phyloP scores from a whole-genome alignment of 2,329 filamentous ascomycete species.

The Chalara sp. region DNA sequence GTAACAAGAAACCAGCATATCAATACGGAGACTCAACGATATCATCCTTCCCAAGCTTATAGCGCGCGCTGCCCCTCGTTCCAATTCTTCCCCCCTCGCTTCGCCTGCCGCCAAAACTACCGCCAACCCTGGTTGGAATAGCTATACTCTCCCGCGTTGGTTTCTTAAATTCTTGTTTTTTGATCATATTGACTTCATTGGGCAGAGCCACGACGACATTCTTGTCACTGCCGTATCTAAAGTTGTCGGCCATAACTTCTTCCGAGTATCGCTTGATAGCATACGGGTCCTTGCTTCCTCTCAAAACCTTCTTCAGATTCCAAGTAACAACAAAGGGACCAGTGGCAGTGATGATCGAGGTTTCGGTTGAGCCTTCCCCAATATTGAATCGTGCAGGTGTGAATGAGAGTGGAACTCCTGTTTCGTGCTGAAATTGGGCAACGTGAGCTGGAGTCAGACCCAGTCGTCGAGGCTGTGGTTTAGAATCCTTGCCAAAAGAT shows the following conservation, averaged over 20 bases:
- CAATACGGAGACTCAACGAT: conserved; percentile 69
- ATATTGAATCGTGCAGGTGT: conserved; percentile 93
- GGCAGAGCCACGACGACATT: conserved; percentile 96
- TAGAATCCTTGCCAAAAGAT: conserved; percentile 83
- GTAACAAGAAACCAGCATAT: neutral
- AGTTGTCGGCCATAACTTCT: conserved; percentile 96
- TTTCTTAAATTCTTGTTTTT: conserved; percentile 74
- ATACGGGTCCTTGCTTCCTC: conserved; percentile 79
- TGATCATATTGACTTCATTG: conserved; percentile 98
- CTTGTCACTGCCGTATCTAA: conserved; percentile 95
- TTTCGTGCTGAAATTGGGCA: conserved; percentile 96
- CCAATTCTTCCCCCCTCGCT: conserved; percentile 43
- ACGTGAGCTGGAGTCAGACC: conserved; percentile 87
- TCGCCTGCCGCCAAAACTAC: conserved; percentile 36
- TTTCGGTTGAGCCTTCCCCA: conserved; percentile 72
- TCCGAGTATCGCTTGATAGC: conserved; percentile 95
- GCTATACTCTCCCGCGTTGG: conserved; percentile 89
- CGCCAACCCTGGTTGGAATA: conserved; percentile 39
- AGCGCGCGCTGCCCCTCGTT: conserved; percentile 49
- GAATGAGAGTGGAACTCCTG: conserved; percentile 77
- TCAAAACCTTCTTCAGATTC: conserved; percentile 85
- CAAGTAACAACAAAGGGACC: conserved; percentile 96
- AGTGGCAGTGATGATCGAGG: conserved; percentile 92
- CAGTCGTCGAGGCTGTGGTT: conserved; percentile 87
- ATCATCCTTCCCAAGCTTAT: conserved; percentile 73